Evolutionary conservation across 176 grass and related monocot genomes (phyloP), one percentile per base, ranked within the genome.

Genomic region (Rhipidocladum racemiflorum): DNA sequence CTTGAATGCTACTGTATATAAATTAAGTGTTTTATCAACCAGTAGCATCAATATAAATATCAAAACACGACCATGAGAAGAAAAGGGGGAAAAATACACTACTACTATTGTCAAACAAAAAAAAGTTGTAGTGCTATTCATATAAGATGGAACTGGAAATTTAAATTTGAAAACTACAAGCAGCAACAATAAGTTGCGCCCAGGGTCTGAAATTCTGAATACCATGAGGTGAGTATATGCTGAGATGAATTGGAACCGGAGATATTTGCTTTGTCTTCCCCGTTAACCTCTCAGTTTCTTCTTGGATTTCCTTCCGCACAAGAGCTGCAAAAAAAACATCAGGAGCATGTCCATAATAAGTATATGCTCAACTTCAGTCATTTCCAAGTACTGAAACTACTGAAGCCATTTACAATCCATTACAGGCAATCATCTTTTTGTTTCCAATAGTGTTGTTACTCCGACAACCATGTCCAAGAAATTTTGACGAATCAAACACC

Each of bases 191-290:
- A 81, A 44, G 16, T 64, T 63, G 57, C 62, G 61, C 8, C 34
- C 18, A 83, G 34, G 44, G 48, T 34, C 32, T 34, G 32, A 34
- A 34, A 34, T 3, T 68, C 14, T 61, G 9, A 59, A 59, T 87
- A 91, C 96, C 91, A 34, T 93, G 73, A 77, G 96, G 92, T 74
- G 89, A 99, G 64, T 91, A 99, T 81, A 99, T 99, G 82, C 96
- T 95, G 57, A 99, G 89, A 90, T 99, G 96, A 90, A 99, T 95
- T n/a, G 92, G 96, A 91, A 99, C 89, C 34, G 82, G 61, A 83
- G 91, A 99, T 75, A 99, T 91, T 75, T 99, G 96, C 70, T 99
- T 99, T 38, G 87, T 77, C 77, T 84, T 95, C 80, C 92, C 87
- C 5, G 91, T 98, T 59, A 98, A 50, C 82, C 92, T 89, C 78